Evolutionary conservation across 345 rosid species (phyloP).

Genomic region (Murraya koenigii): DNA sequence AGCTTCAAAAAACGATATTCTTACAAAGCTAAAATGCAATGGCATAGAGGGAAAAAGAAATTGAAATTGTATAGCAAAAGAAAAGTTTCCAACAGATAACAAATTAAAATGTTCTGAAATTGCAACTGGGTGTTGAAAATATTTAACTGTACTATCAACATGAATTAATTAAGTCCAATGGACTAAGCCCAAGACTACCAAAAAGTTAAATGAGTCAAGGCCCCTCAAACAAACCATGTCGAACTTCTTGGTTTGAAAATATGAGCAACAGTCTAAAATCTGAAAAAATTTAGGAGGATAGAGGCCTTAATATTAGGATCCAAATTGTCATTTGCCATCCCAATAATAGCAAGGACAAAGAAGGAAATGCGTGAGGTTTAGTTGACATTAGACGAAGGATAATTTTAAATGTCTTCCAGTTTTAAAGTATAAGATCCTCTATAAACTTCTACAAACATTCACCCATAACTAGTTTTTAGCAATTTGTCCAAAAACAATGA

Average conservation of each 20-base stretch:
- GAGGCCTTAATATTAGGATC: background rate
- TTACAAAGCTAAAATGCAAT: background rate
- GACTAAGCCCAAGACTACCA: background rate
- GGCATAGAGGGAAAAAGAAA: background rate
- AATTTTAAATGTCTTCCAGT: background rate
- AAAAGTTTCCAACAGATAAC: background rate
- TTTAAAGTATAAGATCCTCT: background rate
- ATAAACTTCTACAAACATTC: background rate
- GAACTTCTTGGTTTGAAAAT: background rate
- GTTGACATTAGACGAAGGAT: background rate
- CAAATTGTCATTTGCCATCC: background rate
- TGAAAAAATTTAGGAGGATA: background rate
- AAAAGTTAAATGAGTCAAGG: background rate
- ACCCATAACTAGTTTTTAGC: background rate
- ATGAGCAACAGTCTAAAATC: background rate
- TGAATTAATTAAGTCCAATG: background rate
- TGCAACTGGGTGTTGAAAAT: background rate
- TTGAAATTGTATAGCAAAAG: background rate
- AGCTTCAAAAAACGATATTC: slow-evolving; percentile 6
- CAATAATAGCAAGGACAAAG: background rate
- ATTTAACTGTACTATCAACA: no score
- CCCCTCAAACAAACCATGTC: background rate
- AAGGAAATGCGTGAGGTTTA: background rate
- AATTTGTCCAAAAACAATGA: background rate
- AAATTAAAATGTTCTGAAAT: background rate